Percentiles rank a stretch among this genome's conserved stretches.
Evolutionary conservation across 2,329 filamentous ascomycete species (phyloP).

Genomic region (Epichloe bromicola): DNA sequence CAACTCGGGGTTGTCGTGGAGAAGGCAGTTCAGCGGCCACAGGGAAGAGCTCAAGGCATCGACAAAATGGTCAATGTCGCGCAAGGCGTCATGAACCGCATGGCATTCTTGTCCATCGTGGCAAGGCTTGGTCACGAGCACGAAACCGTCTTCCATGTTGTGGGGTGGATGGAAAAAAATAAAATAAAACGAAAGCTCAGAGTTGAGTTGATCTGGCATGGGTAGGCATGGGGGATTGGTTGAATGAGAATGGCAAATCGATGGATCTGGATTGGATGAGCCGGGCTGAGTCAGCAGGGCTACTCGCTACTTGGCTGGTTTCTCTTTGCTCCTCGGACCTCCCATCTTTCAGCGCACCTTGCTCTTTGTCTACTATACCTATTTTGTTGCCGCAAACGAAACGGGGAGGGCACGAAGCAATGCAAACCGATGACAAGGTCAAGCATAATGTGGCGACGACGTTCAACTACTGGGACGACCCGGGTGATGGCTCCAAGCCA

Average conservation of each 20-base stretch:
- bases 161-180: no score
- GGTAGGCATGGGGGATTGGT: no score
- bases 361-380: no score
- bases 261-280: background rate
- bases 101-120: background rate
- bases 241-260: no score
- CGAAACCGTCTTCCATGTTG: background rate
- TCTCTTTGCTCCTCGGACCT: no score
- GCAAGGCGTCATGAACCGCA: constrained; percentile 16
- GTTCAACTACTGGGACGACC: constrained; percentile 28
- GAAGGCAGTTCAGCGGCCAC: constrained; percentile 24
- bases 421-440: background rate
- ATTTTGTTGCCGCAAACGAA: background rate
- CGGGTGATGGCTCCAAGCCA: constrained; percentile 28
- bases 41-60: constrained; percentile 10
- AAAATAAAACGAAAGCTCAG: no score
- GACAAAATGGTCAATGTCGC: constrained; percentile 23
- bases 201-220: background rate
- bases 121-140: background rate
- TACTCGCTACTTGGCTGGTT: background rate
- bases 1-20: constrained; percentile 32
- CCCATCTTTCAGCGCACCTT: no score
- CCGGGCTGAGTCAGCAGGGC: background rate
- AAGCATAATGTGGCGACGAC: constrained; percentile 20
- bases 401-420: background rate